Evolutionary conservation across 2,329 filamentous ascomycete species (phyloP), one percentile per base, ranked within the genome.

Genomic region (Ceratocystis alfenasii): DNA sequence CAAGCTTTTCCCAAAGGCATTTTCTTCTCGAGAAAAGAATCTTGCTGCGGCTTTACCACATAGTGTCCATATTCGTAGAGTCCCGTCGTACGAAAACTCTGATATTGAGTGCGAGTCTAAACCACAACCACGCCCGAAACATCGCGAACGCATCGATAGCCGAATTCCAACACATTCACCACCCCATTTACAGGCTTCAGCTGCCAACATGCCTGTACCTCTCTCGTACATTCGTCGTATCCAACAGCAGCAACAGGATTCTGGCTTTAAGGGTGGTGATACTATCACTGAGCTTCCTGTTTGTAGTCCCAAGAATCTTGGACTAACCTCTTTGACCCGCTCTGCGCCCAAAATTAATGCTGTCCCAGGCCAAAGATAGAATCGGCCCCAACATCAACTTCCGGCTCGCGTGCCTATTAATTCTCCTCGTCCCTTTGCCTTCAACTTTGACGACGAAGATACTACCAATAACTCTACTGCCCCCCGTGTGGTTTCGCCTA

Each of bases 351-450:
- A 64, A 44, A 22, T 67, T 53, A 53, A 62, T 44, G 63, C 66
- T 48, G 62, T 53, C 15, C 7, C 62, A 41, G 63, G 63, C 60
- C 63, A 65, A 60, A 67, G 66, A 67, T 67, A 67, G 66, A 67
- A 67, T 67, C 66, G 64, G 57, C 44, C 63, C 7, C 63, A 67
- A 50, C 63, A 65, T 41, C 60, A 48, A 44, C 63, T 60, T 36
- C 46, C 63, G 20, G 44, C 60, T 48, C 48, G 50, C 25, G 46
- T 59, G n/a, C 30, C 61, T 10, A 20, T 36, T 33, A 60, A 15
- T 15, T 62, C 63, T 22, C 48, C 63, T 57, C 57, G 63, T 22
- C 41, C 36, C 5, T 55, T 57, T 57, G 44, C 53, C 44, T 67
- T 64, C 55, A 55, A 53, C 55, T 67, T 65, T 45, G 25, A 45